Evolutionary conservation across 192 early-diverging fungal genomes (phyloP).

Genomic region (Phlyctochytrium bullatum): DNA sequence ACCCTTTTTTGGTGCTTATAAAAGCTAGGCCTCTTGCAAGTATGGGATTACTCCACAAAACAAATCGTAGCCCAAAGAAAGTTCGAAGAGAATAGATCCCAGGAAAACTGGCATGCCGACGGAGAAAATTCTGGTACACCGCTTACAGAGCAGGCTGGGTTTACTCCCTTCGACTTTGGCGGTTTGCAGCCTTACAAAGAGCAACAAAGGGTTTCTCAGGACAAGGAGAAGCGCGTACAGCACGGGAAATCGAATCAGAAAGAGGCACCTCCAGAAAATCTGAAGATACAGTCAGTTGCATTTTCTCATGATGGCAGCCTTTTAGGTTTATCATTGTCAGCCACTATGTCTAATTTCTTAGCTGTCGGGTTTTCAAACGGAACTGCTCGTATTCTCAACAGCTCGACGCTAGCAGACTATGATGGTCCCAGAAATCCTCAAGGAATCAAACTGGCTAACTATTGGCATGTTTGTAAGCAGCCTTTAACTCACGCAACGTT

Average conservation of each 20-base stretch:
- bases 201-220: too few relatives aligned
- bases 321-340: constrained; percentile 25
- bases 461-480: constrained; percentile 13
- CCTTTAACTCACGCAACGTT: constrained; percentile 18
- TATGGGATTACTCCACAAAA: constrained; percentile 48
- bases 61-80: constrained; percentile 21
- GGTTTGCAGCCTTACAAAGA: background rate
- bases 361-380: constrained; percentile 51
- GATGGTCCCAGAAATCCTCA: constrained; percentile 25
- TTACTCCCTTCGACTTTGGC: background rate
- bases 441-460: constrained; percentile 4
- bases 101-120: too few relatives aligned
- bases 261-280: constrained; percentile 16
- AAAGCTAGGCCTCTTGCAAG: constrained; percentile 37
- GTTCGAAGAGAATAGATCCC: constrained; percentile 30
- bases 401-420: constrained; percentile 32
- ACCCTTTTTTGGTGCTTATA: background rate
- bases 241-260: constrained; percentile 17
- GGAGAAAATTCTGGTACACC: too few relatives aligned
- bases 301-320: constrained; percentile 31
- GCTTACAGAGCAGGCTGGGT: too few relatives aligned
- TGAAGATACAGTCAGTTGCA: constrained; percentile 31
- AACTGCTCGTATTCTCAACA: constrained; percentile 35
- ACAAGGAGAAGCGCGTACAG: too few relatives aligned
- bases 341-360: constrained; percentile 7